Evolutionary conservation across 179 eudicot species (phyloP).

Genomic region (Sideroxylon spinosum): DNA sequence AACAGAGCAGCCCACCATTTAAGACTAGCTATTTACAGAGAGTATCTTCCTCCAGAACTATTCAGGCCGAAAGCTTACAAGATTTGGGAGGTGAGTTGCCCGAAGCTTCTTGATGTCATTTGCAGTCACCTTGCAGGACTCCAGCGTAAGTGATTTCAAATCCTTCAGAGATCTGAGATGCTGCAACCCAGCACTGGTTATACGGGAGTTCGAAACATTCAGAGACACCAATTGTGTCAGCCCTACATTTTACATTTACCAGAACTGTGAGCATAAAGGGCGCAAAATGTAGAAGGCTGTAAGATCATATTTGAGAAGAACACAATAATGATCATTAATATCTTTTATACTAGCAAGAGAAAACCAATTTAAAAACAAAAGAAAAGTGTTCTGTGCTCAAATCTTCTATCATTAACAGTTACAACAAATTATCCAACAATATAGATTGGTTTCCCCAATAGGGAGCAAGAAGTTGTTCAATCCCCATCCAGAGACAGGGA

Average conservation of each 20-base stretch:
- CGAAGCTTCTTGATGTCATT: slow-evolving; percentile 68
- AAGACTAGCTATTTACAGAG: slow-evolving; percentile 25
- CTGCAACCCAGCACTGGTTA: slow-evolving; percentile 56
- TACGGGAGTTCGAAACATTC: slow-evolving; percentile 69
- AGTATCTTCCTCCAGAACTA: slow-evolving; percentile 15
- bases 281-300: background rate
- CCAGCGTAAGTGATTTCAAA: slow-evolving; percentile 58
- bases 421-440: too few species aligned
- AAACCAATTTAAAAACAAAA: too few species aligned
- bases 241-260: slow-evolving; percentile 32
- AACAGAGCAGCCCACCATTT: too few species aligned
- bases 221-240: slow-evolving; percentile 55
- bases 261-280: background rate
- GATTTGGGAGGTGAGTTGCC: slow-evolving; percentile 49
- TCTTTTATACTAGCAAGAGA: too few species aligned
- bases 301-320: background rate
- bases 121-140: slow-evolving; percentile 70
- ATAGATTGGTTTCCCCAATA: too few species aligned
- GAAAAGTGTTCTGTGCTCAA: too few species aligned
- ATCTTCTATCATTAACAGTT: too few species aligned
- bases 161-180: slow-evolving; percentile 55
- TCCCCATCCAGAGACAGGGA: too few species aligned
- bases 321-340: background rate
- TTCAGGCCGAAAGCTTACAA: slow-evolving; percentile 66
- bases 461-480: too few species aligned